Evolutionary conservation across 176 grass and related monocot species (phyloP).

Genomic region (Musa itinerans): DNA sequence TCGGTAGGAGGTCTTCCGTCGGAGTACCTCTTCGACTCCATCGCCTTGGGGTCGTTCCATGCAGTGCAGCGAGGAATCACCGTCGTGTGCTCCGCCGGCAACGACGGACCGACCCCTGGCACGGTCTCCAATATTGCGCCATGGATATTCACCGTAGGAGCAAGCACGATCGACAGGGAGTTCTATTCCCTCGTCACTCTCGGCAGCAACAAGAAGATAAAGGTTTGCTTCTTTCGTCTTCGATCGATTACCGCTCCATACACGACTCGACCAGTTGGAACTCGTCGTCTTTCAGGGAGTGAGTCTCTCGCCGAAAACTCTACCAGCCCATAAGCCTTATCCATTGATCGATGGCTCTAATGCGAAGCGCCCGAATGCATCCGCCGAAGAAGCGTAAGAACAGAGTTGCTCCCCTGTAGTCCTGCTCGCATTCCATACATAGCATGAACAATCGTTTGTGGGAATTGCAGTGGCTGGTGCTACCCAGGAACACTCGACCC

Average conservation of each 20-base stretch:
- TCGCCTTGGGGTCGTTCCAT: constrained; percentile 65
- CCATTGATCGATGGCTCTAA: constrained; percentile 17
- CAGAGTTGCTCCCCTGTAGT: neutral
- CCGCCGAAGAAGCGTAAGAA: constrained; percentile 1
- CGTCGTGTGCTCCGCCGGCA: constrained; percentile 73
- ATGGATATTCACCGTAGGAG: constrained; percentile 72
- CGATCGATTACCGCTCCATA: neutral
- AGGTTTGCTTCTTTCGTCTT: constrained; percentile 1
- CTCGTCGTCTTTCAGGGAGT: constrained; percentile 3
- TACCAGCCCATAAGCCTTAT: constrained; percentile 22
- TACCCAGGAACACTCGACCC: constrained; percentile 34
- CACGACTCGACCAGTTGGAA: neutral
- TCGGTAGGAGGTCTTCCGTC: constrained; percentile 29
- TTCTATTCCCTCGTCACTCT: constrained; percentile 54
- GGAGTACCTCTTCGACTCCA: constrained; percentile 24
- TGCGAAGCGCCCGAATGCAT: neutral
- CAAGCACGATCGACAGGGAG: constrained; percentile 64
- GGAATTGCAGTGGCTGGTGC: constrained; percentile 24
- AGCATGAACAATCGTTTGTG: neutral
- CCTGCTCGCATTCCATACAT: neutral
- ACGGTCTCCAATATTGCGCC: constrained; percentile 50
- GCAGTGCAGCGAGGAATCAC: constrained; percentile 32
- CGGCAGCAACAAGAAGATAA: constrained; percentile 14
- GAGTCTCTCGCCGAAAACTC: neutral
- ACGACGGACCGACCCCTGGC: constrained; percentile 29